These are phyloP conservation scores for Prinsepia uniflora DNA, from an alignment of 306 rosid genomes.

Conservation along the genomic window DNA sequence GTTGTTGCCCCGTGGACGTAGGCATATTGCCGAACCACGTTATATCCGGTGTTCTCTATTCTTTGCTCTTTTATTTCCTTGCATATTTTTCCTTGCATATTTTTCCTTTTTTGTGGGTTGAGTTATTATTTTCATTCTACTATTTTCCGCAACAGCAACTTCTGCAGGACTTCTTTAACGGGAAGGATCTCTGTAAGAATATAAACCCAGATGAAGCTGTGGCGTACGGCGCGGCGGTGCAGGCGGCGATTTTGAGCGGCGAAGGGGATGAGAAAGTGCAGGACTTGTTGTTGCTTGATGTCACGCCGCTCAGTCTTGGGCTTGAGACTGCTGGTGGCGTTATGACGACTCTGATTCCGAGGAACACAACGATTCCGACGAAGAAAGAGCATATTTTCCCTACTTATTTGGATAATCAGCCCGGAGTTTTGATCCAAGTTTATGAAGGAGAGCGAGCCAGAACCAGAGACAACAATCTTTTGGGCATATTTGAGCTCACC, in stretches of 20 bases:
- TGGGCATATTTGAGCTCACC: slow-evolving; percentile 35
- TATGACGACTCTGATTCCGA: slow-evolving; percentile 68
- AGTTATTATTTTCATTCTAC: too few species aligned
- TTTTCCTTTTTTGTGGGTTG: too few species aligned
- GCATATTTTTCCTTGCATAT: too few species aligned
- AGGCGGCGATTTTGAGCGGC: slow-evolving; percentile 47
- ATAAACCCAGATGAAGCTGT: slow-evolving; percentile 89
- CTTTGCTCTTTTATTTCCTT: too few species aligned
- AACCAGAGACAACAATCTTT: slow-evolving; percentile 66
- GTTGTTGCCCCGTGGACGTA: too few species aligned
- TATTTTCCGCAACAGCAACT: too few species aligned
- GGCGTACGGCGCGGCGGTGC: slow-evolving; percentile 85
- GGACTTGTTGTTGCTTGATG: slow-evolving; percentile 68
- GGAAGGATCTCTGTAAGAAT: slow-evolving; percentile 82
- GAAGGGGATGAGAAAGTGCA: slow-evolving; percentile 58
- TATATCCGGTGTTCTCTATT: too few species aligned
- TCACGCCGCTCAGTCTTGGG: slow-evolving; percentile 65
- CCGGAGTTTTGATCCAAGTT: slow-evolving; percentile 80
- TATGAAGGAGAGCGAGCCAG: slow-evolving; percentile 75
- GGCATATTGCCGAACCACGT: too few species aligned
- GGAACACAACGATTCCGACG: slow-evolving; percentile 76
- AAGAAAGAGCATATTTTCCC: slow-evolving; percentile 85
- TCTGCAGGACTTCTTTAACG: slow-evolving; percentile 73
- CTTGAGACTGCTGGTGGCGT: slow-evolving; percentile 82
- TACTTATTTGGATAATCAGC: slow-evolving; percentile 72